These are phyloP conservation scores for Setaria italica DNA, from an alignment of 202 grass and related monocot species.

Conservation along the genomic window DNA sequence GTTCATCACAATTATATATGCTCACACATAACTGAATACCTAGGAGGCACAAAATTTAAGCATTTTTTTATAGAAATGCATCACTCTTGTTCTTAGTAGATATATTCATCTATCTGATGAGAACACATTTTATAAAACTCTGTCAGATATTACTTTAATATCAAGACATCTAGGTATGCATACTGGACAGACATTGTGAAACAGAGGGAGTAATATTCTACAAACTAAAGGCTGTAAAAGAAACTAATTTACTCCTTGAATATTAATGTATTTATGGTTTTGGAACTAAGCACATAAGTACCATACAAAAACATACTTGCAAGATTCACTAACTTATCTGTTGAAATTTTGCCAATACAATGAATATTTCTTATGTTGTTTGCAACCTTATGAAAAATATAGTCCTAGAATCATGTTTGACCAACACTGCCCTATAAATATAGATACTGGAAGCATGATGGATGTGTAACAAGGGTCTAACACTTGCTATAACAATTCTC, in stretches of 20 bases:
- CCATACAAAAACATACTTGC: constrained; percentile 16
- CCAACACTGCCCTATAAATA: neutral
- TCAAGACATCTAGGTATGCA: neutral
- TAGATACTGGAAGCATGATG: neutral
- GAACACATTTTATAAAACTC: neutral
- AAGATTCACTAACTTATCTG: neutral
- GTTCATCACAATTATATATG: neutral
- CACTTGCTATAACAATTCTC: neutral
- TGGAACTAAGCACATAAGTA: constrained; percentile 8
- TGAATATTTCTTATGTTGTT: neutral
- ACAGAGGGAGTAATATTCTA: neutral
- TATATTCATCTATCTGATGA: neutral
- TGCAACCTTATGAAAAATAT: neutral
- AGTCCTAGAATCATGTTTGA: neutral
- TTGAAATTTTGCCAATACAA: neutral
- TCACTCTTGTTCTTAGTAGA: neutral
- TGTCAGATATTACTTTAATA: neutral
- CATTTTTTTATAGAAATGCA: neutral
- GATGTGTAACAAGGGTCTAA: neutral
- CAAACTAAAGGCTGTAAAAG: neutral
- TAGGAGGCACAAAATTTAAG: neutral
- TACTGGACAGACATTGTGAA: neutral
- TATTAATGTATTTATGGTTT: constrained; percentile 1
- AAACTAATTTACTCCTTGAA: constrained; percentile 13
- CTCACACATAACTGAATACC: neutral